These are phyloP conservation scores for Cyclotella distinguenda DNA, from an alignment of 108 stramenopile genomes.

Conservation along the genomic window DNA sequence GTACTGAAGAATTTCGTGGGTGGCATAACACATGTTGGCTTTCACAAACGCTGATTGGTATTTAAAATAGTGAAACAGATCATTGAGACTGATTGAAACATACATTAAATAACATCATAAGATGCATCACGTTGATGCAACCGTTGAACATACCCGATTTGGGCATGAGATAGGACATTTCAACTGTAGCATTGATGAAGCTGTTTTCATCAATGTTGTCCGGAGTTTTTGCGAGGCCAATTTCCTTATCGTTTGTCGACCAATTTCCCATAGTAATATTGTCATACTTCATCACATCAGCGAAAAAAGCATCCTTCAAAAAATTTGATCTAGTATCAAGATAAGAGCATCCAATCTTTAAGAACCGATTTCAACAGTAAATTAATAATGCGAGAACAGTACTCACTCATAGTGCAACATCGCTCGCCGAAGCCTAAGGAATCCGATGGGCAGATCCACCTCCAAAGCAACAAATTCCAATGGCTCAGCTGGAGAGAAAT, in stretches of 20 bases:
- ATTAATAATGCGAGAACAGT: too few relatives aligned
- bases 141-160: too few relatives aligned
- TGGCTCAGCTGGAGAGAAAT: conserved; percentile 58
- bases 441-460: conserved; percentile 75
- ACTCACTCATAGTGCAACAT: conserved; percentile 47
- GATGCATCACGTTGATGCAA: too few relatives aligned
- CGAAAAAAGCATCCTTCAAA: conserved; percentile 57
- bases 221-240: conserved; percentile 52
- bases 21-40: conserved; percentile 74
- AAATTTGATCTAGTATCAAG: too few relatives aligned
- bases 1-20: conserved; percentile 59
- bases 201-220: conserved; percentile 49
- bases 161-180: conserved; percentile 71
- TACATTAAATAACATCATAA: too few relatives aligned
- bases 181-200: conserved; percentile 56
- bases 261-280: conserved; percentile 63
- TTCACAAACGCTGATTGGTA: conserved; percentile 80
- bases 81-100: too few relatives aligned
- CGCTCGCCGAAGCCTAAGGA: conserved; percentile 70
- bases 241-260: conserved; percentile 56
- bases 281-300: conserved; percentile 63
- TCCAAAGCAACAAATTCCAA: conserved; percentile 74
- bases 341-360: too few relatives aligned
- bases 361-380: too few relatives aligned
- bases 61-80: too few relatives aligned